phyloP scores from a whole-genome alignment of 2,329 filamentous ascomycete genomes.

The Xenosphaeropsis pyriputrescens region DNA sequence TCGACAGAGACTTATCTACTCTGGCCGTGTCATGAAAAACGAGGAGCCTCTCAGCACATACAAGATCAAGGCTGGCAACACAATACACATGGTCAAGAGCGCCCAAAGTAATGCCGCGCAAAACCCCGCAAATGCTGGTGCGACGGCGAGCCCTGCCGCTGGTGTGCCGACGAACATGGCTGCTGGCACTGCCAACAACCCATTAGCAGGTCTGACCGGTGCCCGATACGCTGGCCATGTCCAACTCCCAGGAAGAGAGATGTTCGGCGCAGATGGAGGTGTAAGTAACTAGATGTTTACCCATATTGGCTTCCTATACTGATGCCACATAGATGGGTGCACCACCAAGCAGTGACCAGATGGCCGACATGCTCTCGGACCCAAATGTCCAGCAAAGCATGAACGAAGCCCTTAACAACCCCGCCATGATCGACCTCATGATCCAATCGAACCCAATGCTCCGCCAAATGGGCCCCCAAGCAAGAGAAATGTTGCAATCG shows the following conservation, averaged over 20 bases:
- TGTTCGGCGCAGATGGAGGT: constrained; percentile 89
- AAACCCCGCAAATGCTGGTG: constrained; percentile 29
- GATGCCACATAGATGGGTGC: constrained; percentile 61
- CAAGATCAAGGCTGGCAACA: constrained; percentile 94
- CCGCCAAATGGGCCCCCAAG: constrained; percentile 53
- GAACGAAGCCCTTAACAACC: constrained; percentile 92
- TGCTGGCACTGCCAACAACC: constrained; percentile 73
- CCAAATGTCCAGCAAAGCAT: constrained; percentile 76
- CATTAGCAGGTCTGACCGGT: constrained; percentile 78
- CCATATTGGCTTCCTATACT: constrained; percentile 5
- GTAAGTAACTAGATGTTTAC: constrained; percentile 37
- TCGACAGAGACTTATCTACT: constrained; percentile 92
- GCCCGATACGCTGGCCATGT: constrained; percentile 88
- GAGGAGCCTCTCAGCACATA: constrained; percentile 70
- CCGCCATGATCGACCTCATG: constrained; percentile 88
- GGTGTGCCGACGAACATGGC: constrained; percentile 66
- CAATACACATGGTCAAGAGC: constrained; percentile 91
- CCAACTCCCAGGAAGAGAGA: constrained; percentile 70
- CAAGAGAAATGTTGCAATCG: constrained; percentile 74
- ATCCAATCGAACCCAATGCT: constrained; percentile 82
- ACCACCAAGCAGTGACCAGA: constrained; percentile 64
- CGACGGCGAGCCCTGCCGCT: constrained; percentile 30
- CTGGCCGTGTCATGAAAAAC: constrained; percentile 92
- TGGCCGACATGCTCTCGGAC: constrained; percentile 76
- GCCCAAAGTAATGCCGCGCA: constrained; percentile 55